These are phyloP conservation scores for Suhomyces bokatorum DNA, from an alignment of 1,139 yeast species.

Conservation along the genomic window DNA sequence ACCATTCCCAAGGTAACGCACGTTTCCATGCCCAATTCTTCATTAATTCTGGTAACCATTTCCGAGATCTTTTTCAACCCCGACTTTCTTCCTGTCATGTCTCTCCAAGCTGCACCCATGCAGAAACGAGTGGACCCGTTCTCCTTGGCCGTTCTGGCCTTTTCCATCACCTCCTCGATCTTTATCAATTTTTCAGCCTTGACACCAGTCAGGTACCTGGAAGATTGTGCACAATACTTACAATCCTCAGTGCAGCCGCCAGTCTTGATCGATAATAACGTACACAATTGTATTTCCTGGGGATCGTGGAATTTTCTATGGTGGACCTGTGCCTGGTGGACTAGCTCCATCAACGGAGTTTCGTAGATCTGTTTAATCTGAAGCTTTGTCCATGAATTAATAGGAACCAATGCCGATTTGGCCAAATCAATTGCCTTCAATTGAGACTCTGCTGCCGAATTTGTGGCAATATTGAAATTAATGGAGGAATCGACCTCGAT, in stretches of 20 bases:
- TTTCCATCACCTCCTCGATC: constrained; percentile 60
- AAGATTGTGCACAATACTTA: constrained; percentile 77
- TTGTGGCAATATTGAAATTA: constrained; percentile 14
- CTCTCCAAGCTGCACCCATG: constrained; percentile 90
- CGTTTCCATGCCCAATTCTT: constrained; percentile 67
- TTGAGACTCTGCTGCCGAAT: background rate
- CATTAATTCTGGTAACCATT: constrained; percentile 65
- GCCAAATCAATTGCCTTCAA: constrained; percentile 18
- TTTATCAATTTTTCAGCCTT: constrained; percentile 65
- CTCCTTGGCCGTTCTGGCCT: constrained; percentile 63
- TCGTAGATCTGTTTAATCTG: constrained; percentile 61
- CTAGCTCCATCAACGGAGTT: constrained; percentile 65
- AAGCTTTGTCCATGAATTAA: constrained; percentile 58
- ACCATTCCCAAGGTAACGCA: constrained; percentile 85
- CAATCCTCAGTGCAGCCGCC: constrained; percentile 87
- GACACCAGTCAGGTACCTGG: constrained; percentile 66
- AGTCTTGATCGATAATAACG: constrained; percentile 69
- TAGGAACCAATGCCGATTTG: constrained; percentile 29
- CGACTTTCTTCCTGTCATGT: constrained; percentile 74
- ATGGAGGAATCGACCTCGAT: constrained; percentile 10
- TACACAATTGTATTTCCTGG: constrained; percentile 69
- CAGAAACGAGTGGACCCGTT: constrained; percentile 80
- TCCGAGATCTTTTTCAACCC: constrained; percentile 62
- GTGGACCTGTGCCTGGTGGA: constrained; percentile 61
- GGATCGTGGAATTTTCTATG: constrained; percentile 72